phyloP scores from a whole-genome alignment of 805 yeast species.

The Priceomyces castillae region DNA sequence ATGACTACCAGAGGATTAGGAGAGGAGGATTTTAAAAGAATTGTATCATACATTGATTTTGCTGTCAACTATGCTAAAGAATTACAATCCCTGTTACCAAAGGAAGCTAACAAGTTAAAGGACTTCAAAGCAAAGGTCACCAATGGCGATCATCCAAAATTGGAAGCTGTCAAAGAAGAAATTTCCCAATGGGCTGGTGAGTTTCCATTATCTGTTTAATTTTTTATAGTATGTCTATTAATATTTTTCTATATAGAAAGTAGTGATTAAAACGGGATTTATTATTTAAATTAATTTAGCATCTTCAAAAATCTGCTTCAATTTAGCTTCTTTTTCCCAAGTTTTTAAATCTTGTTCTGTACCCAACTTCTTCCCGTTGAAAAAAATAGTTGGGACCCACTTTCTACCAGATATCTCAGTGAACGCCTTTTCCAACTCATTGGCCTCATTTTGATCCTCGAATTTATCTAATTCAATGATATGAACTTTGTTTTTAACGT shows the following conservation, averaged over 20 bases:
- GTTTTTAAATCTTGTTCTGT: constrained; percentile 48
- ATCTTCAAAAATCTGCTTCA: constrained; percentile 32
- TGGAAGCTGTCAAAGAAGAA: constrained; percentile 68
- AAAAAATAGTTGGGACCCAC: constrained; percentile 70
- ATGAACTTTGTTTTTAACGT: constrained; percentile 47
- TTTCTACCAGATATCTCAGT: constrained; percentile 55
- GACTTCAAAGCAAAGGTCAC: constrained; percentile 87
- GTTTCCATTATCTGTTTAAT: constrained; percentile 56
- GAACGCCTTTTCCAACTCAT: constrained; percentile 52
- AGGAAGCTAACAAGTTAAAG: constrained; percentile 91
- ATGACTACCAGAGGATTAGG: constrained; percentile 96
- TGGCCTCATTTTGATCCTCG: constrained; percentile 47
- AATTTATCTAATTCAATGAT: constrained; percentile 62
- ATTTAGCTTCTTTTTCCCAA: constrained; percentile 32
- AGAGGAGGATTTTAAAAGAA: constrained; percentile 71
- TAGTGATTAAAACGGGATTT: neutral
- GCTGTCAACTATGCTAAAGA: constrained; percentile 77
- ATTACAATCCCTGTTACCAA: constrained; percentile 77
- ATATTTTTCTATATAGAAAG: constrained; percentile 1
- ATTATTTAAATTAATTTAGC: constrained; percentile 15
- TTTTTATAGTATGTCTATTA: neutral
- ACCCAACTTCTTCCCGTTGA: constrained; percentile 58
- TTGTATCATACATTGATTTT: constrained; percentile 73
- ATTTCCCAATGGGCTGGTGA: constrained; percentile 89
- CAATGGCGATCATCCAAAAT: constrained; percentile 63